Evolutionary conservation across 768 basidiomycete species (phyloP).

Genomic region (Dictyophora rubrovolvata): DNA sequence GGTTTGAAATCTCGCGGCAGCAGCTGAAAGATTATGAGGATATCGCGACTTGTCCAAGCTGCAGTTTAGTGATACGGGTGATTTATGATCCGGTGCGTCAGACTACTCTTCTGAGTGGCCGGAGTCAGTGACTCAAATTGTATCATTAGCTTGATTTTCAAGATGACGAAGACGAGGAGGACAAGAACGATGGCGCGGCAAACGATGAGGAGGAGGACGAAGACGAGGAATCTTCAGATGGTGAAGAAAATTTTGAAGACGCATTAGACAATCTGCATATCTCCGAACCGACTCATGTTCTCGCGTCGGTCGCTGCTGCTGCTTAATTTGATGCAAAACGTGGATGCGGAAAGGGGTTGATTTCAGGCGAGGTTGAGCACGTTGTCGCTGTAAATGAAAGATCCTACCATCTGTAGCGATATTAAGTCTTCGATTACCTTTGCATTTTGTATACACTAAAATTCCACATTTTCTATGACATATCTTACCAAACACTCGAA

Average conservation of each 20-base stretch:
- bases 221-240: conserved; percentile 23
- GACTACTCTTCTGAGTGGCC: background rate
- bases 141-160: conserved; percentile 66
- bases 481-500: too few relatives aligned
- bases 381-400: too few relatives aligned
- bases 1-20: conserved; percentile 84
- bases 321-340: background rate
- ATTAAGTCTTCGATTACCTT: too few relatives aligned
- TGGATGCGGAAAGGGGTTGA: too few relatives aligned
- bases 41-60: conserved; percentile 92
- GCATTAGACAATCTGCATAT: conserved; percentile 56
- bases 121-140: conserved; percentile 4
- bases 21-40: conserved; percentile 89
- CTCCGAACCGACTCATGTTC: conserved; percentile 17
- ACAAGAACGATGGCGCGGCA: conserved; percentile 16
- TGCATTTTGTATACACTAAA: too few relatives aligned
- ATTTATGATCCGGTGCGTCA: conserved; percentile 85
- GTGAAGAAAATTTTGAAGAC: conserved; percentile 45
- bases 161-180: conserved; percentile 57
- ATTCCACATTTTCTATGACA: too few relatives aligned
- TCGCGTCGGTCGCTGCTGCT: background rate
- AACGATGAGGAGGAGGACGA: conserved; percentile 15
- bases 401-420: too few relatives aligned
- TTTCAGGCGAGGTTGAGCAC: too few relatives aligned
- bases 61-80: conserved; percentile 85